Evolutionary conservation across 2,329 filamentous ascomycete genomes (phyloP), one percentile per base, ranked within the genome.

Genomic region (Fusarium armeniacum): DNA sequence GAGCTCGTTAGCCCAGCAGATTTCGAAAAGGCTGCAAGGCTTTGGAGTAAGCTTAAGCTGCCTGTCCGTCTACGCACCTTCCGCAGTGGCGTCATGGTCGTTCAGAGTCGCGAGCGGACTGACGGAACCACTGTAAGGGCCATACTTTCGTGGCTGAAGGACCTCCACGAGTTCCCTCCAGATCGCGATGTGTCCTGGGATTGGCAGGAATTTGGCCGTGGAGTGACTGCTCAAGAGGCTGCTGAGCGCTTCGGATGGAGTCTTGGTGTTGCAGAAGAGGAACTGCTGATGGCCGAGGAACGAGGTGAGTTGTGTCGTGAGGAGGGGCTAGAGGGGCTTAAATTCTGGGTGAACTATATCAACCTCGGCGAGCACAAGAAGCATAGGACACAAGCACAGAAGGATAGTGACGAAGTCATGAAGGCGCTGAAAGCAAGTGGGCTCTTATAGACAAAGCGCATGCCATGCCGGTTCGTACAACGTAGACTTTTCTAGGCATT

Each of bases 251-350:
- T 99, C 80, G 93, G 94, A 8, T 99, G 96, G 96, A 98, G 96
- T 77, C 91, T 99, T 10, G 96, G 96, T 11, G 95, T 99, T 24
- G 96, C 96, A 2, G 92, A 91, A 63, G 96, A 98, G 78, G 96
- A 99, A 81, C 84, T 99, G 15, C 93, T 98, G 77, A 98, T 99
- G 95, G 94, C 94, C 0, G 96, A 99, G 79, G 95, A 98, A 78
- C 89, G 87, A 58, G 96, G 96, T 0, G 89, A 90, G 4, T 78
- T 99, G 22, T 98, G 95, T 78, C 90, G 96, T 49, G 96, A 99
- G 78, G 94, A 97, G 75, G 91, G 93, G 6, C 88, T 98, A 16
- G 94, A 98, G 78, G 96, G 96, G 0, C 83, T 97, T 47, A 91
- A 91, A 75, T 99, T 97, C 79, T 99, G 96, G 96, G 90, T 92